Evolutionary conservation across 495 filamentous ascomycete genomes (phyloP).

Genomic region (Friedmanniomyces simplex): DNA sequence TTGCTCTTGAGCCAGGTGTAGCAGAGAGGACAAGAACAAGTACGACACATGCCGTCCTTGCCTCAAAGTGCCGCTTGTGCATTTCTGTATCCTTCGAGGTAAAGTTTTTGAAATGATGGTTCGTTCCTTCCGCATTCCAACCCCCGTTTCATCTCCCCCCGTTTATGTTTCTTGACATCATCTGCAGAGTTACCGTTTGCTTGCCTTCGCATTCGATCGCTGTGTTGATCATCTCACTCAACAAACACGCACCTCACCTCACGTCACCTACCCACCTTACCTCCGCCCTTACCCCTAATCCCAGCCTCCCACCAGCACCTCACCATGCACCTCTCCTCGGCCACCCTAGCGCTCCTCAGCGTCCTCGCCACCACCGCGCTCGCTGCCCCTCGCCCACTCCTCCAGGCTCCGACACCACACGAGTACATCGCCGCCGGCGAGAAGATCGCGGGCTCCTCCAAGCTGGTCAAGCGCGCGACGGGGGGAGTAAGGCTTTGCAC

Average conservation of each 20-base stretch:
- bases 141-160: background rate
- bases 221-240: background rate
- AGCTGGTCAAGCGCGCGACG: background rate
- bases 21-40: background rate
- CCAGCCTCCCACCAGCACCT: background rate
- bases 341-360: background rate
- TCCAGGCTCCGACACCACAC: background rate
- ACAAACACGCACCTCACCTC: background rate
- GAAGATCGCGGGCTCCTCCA: too few relatives aligned
- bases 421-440: background rate
- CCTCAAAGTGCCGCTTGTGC: background rate
- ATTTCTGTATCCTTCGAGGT: background rate
- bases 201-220: too few relatives aligned
- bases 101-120: background rate
- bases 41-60: background rate
- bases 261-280: background rate
- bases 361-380: background rate
- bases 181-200: too few relatives aligned
- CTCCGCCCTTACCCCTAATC: background rate
- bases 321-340: background rate
- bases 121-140: background rate
- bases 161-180: background rate
- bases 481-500: slow-evolving; percentile 5
- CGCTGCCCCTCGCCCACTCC: background rate
- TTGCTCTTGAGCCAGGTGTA: background rate